Evolutionary conservation across 768 basidiomycete genomes (phyloP).

Genomic region (Suillus brevipes): DNA sequence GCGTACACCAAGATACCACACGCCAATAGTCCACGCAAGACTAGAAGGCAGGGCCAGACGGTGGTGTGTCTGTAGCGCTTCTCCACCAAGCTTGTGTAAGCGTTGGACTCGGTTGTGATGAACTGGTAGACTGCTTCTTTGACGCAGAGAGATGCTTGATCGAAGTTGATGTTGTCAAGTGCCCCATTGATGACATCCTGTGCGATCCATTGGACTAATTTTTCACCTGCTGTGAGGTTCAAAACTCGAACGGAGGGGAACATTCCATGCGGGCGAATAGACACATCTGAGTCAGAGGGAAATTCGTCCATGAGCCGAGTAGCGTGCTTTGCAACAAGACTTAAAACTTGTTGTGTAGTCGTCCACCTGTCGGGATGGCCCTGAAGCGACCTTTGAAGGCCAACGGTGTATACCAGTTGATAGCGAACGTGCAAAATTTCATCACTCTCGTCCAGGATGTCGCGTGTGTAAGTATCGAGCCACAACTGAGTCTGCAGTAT

Average conservation of each 20-base stretch:
- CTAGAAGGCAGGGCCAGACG: background rate
- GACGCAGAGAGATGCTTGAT: background rate
- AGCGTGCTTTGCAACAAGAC: slow-evolving; percentile 22
- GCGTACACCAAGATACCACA: background rate
- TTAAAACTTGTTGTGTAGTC: slow-evolving; percentile 31
- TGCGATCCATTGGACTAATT: slow-evolving; percentile 13
- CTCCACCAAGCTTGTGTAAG: slow-evolving; percentile 10
- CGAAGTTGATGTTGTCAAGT: background rate
- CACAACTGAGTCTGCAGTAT: slow-evolving; percentile 28
- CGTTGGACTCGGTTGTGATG: slow-evolving; percentile 14
- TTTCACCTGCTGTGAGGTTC: slow-evolving; percentile 9
- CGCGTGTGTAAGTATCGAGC: background rate
- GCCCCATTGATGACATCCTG: slow-evolving; percentile 14
- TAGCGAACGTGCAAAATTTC: background rate
- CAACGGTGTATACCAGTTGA: background rate
- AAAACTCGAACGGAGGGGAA: slow-evolving; percentile 18
- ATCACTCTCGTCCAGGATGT: background rate
- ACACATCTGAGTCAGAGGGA: slow-evolving; percentile 20
- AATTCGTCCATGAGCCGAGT: slow-evolving; percentile 9
- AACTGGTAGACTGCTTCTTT: slow-evolving; percentile 22
- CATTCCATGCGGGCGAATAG: background rate
- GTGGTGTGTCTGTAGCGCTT: background rate
- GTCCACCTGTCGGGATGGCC: slow-evolving; percentile 15
- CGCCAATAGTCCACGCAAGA: background rate
- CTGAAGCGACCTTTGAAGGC: background rate